Base-by-base conservation (phyloP, 495 filamentous ascomycete species). In the Trichoderma virens region DNA sequence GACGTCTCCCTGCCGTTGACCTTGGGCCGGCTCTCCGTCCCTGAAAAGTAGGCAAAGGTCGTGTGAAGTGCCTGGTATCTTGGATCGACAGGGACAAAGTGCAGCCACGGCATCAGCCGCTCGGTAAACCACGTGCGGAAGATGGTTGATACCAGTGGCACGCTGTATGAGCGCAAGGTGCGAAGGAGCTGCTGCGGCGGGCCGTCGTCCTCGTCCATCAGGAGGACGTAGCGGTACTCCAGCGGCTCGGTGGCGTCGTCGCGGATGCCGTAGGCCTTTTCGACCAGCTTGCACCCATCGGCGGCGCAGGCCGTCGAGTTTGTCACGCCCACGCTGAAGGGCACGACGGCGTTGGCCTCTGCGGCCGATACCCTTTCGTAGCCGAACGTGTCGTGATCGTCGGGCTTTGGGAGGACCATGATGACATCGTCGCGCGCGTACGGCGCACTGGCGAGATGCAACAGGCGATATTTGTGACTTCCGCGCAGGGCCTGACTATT, bases 51-150 rank as follows among this genome's bases (percentile, higher is more conserved):
- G 0, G 86, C 82, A 61, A 90, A 68, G 0, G 86, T 87, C 65
- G 82, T 82, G 70, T 85, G 86, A 51, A 91, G 71, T 0, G 78
- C 86, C 63, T 89, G 86, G 20, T 84, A 82, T 5, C 90, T 80
- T 5, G 88, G 65, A 69, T 93, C 90, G 3, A 92, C 64, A 0
- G 90, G 90, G 0, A 92, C 86, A 62, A 90, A 94, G 72, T 94
- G 90, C 25, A 83, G 74, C 90, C 90, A 94, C 6, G 90, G 82
- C 62, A 79, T 78, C 18, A 94, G 69, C 0, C 90, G 82, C 27
- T 84, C 82, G 62, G 88, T 86, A 70, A 84, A 91, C 90, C 90
- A 94, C 66, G 90, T 83, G 4, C 84, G 78, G 72, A 92, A 92
- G 3, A 92, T 75, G 0, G 79, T 78, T 0, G 85, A 80, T 38